Conservation (phyloP, 768 basidiomycete genomes). For the Boletus fagicola region DNA sequence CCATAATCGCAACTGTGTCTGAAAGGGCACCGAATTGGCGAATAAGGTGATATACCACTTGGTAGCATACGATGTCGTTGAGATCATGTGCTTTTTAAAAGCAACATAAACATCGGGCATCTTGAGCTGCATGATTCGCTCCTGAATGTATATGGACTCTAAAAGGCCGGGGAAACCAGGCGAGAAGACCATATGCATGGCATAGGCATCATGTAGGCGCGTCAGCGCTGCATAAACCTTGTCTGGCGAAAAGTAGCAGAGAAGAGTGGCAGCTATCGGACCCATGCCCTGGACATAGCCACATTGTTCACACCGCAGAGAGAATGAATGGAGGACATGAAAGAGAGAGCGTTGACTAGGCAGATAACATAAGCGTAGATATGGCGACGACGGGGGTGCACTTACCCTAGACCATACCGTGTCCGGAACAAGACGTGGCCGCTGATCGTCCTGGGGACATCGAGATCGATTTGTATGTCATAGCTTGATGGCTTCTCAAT, state of each 20-base stretch:
- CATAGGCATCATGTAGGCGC: slow-evolving; percentile 85
- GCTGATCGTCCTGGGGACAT: slow-evolving; percentile 93
- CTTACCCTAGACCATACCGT: slow-evolving; percentile 92
- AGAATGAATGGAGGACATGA: slow-evolving; percentile 91
- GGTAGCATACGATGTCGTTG: slow-evolving; percentile 92
- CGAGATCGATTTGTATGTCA: slow-evolving; percentile 97
- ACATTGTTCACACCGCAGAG: slow-evolving; percentile 77
- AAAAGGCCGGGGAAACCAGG: slow-evolving; percentile 96
- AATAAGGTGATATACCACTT: slow-evolving; percentile 99
- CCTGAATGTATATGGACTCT: slow-evolving; percentile 95
- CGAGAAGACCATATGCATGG: slow-evolving; percentile 83
- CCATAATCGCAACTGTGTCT: slow-evolving; percentile 92
- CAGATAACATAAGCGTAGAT: slow-evolving; percentile 7
- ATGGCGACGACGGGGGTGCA: slow-evolving; percentile 14
- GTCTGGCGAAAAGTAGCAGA: slow-evolving; percentile 92
- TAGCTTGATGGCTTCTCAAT: slow-evolving; percentile 82
- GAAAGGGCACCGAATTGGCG: slow-evolving; percentile 92
- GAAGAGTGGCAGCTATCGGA: slow-evolving; percentile 89
- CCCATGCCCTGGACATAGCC: slow-evolving; percentile 99
- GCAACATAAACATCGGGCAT: slow-evolving; percentile 88
- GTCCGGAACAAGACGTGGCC: slow-evolving; percentile 95
- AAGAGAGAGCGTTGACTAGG: slow-evolving; percentile 89
- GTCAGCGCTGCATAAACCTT: slow-evolving; percentile 82
- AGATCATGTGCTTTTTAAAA: slow-evolving; percentile 86
- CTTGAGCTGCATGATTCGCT: slow-evolving; percentile 79